Evolutionary conservation across 1,284 basidiomycete genomes (phyloP).

Genomic region (Trichosporon sp.): DNA sequence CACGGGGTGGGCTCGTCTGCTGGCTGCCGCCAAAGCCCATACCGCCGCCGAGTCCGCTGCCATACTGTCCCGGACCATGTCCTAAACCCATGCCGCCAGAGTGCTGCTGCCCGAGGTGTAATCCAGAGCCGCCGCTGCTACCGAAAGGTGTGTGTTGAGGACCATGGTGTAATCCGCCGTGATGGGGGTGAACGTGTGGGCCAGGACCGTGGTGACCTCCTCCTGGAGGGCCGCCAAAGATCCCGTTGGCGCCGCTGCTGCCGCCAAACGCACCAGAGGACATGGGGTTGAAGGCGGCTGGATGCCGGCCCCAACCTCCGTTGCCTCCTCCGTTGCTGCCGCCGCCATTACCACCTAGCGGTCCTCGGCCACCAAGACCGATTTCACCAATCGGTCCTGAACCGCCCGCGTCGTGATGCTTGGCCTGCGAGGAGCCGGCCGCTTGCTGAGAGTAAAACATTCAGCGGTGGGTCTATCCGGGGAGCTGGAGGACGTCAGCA

Average conservation of each 20-base stretch:
- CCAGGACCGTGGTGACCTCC: constrained; percentile 32
- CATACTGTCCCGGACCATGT: constrained; percentile 33
- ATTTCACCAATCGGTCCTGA: constrained; percentile 33
- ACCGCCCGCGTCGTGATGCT: constrained; percentile 45
- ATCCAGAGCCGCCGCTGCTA: constrained; percentile 32
- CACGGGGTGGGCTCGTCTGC: constrained; percentile 48
- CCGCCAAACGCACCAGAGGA: constrained; percentile 30
- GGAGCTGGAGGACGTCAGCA: constrained; percentile 20
- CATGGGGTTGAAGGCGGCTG: constrained; percentile 36
- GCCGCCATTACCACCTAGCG: constrained; percentile 27
- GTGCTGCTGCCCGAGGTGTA: constrained; percentile 41
- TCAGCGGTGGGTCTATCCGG: constrained; percentile 31
- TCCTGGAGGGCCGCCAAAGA: constrained; percentile 30
- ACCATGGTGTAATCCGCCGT: constrained; percentile 33
- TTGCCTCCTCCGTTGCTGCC: constrained; percentile 33
- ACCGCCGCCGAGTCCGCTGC: constrained; percentile 38
- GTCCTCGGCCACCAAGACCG: constrained; percentile 30
- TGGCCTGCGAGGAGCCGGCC: constrained; percentile 38
- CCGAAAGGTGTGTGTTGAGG: constrained; percentile 44
- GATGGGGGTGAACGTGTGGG: constrained; percentile 28
- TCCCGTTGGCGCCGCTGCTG: constrained; percentile 28
- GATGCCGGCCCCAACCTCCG: constrained; percentile 34
- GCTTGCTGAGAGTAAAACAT: constrained; percentile 48
- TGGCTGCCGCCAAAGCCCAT: constrained; percentile 34
- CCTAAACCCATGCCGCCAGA: constrained; percentile 33